phyloP scores from a whole-genome alignment of 192 early-diverging fungal species.

The Backusella parvicylindrica region DNA sequence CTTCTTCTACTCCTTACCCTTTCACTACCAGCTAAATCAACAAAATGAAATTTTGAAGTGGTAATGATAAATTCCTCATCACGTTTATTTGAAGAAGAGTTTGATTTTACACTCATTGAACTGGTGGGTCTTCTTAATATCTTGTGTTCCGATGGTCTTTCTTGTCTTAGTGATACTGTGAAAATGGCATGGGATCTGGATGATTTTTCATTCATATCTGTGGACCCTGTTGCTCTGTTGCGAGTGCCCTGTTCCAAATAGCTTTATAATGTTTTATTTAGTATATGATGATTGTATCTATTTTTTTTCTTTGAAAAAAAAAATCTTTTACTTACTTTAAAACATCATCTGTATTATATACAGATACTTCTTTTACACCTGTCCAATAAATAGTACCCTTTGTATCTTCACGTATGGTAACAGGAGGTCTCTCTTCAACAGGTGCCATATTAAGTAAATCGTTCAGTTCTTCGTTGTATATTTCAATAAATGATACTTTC shows the following conservation, averaged over 20 bases:
- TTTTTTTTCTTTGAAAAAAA: background rate
- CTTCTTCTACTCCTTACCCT: slow-evolving; percentile 36
- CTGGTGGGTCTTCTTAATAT: slow-evolving; percentile 5
- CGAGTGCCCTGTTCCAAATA: slow-evolving; percentile 53
- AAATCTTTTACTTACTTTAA: slow-evolving; percentile 8
- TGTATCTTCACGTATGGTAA: slow-evolving; percentile 78
- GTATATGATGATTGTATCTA: background rate
- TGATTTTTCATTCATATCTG: slow-evolving; percentile 93
- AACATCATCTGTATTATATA: slow-evolving; percentile 63
- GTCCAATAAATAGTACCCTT: slow-evolving; percentile 81
- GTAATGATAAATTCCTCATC: slow-evolving; percentile 19
- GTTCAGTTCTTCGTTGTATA: slow-evolving; percentile 95
- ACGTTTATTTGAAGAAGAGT: background rate
- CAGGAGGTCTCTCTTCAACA: slow-evolving; percentile 51
- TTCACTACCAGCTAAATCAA: slow-evolving; percentile 98
- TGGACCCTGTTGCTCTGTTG: slow-evolving; percentile 75
- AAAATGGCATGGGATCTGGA: slow-evolving; percentile 98
- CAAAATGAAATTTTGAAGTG: slow-evolving; percentile 89
- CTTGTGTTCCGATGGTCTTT: slow-evolving; percentile 19
- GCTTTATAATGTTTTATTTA: slow-evolving; percentile 15
- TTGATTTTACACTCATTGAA: background rate
- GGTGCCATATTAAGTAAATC: slow-evolving; percentile 73
- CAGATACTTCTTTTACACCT: slow-evolving; percentile 76
- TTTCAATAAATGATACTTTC: slow-evolving; percentile 85
- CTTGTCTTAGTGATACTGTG: slow-evolving; percentile 83